phyloP scores from a whole-genome alignment of 2,329 filamentous ascomycete genomes.

The Zasmidium angulare region DNA sequence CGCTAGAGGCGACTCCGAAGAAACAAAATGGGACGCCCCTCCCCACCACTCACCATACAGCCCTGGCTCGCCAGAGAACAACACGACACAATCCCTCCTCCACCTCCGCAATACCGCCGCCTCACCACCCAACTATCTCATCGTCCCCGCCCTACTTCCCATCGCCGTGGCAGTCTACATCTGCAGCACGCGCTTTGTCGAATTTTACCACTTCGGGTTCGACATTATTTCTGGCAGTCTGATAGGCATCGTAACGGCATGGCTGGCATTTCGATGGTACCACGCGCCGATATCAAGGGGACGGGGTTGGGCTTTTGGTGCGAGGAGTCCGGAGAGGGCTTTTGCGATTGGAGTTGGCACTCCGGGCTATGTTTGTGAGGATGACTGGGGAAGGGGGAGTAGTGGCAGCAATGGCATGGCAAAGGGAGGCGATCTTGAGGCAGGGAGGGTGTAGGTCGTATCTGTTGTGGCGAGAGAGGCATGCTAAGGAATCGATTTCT shows the following conservation, averaged over 20 bases:
- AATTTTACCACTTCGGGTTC: slow-evolving; percentile 89
- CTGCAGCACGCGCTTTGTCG: slow-evolving; percentile 77
- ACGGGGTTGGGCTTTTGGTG: slow-evolving; percentile 87
- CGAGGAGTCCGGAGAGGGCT: slow-evolving; percentile 62
- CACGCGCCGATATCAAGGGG: slow-evolving; percentile 77
- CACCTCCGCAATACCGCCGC: slow-evolving; percentile 65
- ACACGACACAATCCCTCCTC: slow-evolving; percentile 38
- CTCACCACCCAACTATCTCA: slow-evolving; percentile 76
- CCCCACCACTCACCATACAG: neutral
- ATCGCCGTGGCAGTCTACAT: slow-evolving; percentile 23
- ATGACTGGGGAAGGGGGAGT: slow-evolving; percentile 40
- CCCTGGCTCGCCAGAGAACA: neutral
- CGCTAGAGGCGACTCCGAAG: slow-evolving; percentile 15
- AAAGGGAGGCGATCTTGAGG: slow-evolving; percentile 1
- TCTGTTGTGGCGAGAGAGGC: no score
- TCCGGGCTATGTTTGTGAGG: slow-evolving; percentile 47
- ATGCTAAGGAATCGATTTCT: no score
- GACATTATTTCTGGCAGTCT: slow-evolving; percentile 84
- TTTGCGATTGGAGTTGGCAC: slow-evolving; percentile 73
- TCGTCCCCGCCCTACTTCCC: slow-evolving; percentile 20
- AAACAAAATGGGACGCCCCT: slow-evolving; percentile 25
- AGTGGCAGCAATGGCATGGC: neutral
- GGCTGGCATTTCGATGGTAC: slow-evolving; percentile 80
- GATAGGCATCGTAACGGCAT: slow-evolving; percentile 70
- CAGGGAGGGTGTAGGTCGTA: neutral